Evolutionary conservation across 2,329 filamentous ascomycete species (phyloP), one percentile per base, ranked within the genome.

Genomic region (Thelonectria discophora): DNA sequence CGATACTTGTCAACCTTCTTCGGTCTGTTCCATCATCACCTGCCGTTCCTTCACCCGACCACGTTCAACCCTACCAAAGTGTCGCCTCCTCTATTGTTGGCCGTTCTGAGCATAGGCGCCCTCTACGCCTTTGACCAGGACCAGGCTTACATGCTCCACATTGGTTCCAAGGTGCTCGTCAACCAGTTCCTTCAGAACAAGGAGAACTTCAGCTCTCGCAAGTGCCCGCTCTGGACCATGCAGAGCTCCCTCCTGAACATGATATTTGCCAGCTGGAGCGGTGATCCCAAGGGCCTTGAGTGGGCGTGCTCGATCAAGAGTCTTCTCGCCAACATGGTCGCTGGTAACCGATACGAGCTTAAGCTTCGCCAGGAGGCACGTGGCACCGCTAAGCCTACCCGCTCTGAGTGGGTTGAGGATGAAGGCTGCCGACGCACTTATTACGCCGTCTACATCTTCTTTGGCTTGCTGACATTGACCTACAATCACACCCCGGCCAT

Each of bases 221-320:
- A 97, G 77, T 98, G 94, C 73, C 95, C 95, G 4, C 80, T 99
- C 13, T 98, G 95, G 94, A 95, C 94, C 49, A 98, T 98, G 93
- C 95, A 99, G 77, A 93, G 92, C 76, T 97, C 94, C 3, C 82
- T 99, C 55, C 83, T 99, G 60, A 99, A 99, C 83, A 98, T 98
- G 95, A 90, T 97, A 68, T 98, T 99, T 76, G 93, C 95, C 57
- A 98, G 94, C 82, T 99, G 95, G 95, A 98, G 95, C 76, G 95
- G 95, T 72, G 95, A 98, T 74, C 91, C 95, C 37, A 98, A 97
- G 79, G 95, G 95, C 39, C 85, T 99, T 3, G 95, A 99, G 78
- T 99, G 95, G 95, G 94, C 95, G 37, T 98, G 94, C 78, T 98
- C 95, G 2, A 98, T 99, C 80, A 98, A 98, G 86, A 97, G 93